Conservation (phyloP, 2,329 filamentous ascomycete genomes). For the Pseudogymnoascus sp. region DNA sequence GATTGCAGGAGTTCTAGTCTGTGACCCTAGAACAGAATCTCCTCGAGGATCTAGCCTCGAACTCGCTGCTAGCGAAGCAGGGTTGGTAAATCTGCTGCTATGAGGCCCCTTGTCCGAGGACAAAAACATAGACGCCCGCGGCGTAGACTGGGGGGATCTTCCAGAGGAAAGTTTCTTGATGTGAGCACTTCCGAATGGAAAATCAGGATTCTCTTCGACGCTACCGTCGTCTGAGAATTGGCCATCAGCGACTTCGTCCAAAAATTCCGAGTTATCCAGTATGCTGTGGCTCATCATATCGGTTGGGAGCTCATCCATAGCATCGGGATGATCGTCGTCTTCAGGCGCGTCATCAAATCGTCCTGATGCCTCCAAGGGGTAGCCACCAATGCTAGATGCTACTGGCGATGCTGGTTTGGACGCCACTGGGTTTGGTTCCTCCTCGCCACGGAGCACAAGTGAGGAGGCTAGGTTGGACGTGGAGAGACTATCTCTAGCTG, state of each 20-base stretch:
- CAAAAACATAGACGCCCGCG: slow-evolving; percentile 40
- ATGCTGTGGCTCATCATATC: slow-evolving; percentile 21
- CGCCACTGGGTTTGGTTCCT: background rate
- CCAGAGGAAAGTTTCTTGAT: slow-evolving; percentile 24
- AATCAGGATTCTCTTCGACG: slow-evolving; percentile 24
- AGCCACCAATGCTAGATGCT: background rate
- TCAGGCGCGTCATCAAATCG: slow-evolving; percentile 29
- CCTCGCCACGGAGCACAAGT: background rate
- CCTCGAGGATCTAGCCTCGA: background rate
- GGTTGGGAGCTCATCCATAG: slow-evolving; percentile 16
- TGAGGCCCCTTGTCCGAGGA: background rate
- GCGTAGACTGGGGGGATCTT: slow-evolving; percentile 39
- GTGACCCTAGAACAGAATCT: background rate
- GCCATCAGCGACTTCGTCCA: slow-evolving; percentile 26
- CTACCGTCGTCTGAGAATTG: slow-evolving; percentile 21
- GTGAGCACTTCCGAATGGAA: slow-evolving; percentile 13
- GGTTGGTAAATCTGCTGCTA: slow-evolving; percentile 2
- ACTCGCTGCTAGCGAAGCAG: background rate
- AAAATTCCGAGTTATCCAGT: slow-evolving; percentile 23
- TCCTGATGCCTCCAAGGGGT: slow-evolving; percentile 11
- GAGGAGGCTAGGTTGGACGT: background rate
- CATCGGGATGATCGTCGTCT: slow-evolving; percentile 21
- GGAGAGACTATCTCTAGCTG: background rate
- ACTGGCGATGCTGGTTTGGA: background rate
- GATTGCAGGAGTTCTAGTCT: background rate